Conservation (phyloP, 805 yeast species). For the Pichia exigua region DNA sequence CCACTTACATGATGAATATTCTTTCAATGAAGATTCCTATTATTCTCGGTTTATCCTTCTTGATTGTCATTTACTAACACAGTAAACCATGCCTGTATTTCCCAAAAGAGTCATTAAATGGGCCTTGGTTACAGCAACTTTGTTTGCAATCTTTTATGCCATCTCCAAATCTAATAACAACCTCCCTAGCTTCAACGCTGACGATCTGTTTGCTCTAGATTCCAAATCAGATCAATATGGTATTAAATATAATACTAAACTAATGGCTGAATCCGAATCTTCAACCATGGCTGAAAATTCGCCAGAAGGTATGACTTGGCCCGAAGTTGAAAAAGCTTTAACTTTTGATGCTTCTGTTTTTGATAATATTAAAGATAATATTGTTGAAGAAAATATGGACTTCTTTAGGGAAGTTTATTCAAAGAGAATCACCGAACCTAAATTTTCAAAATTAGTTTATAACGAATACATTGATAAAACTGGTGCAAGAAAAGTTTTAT, state of each 20-base stretch:
- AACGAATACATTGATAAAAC: conserved; percentile 23
- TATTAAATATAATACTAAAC: conserved; percentile 22
- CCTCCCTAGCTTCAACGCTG: conserved; percentile 13
- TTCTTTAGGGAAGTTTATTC: conserved; percentile 28
- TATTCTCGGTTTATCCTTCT: too few relatives aligned
- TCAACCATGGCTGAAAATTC: not conserved
- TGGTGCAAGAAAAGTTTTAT: conserved; percentile 21
- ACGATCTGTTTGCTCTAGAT: conserved; percentile 9
- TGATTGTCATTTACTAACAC: not conserved
- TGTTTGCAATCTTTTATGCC: conserved; percentile 4
- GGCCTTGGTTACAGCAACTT: conserved; percentile 7
- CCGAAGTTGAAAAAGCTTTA: conserved; percentile 20
- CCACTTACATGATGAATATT: too few relatives aligned
- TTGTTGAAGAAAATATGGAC: conserved; percentile 29
- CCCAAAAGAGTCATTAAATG: conserved; percentile 20
- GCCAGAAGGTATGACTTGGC: conserved; percentile 15
- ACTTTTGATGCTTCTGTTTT: conserved; percentile 18
- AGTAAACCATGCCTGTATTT: not conserved
- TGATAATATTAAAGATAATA: conserved; percentile 21
- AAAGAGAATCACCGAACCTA: conserved; percentile 28
- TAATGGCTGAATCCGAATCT: conserved; percentile 19
- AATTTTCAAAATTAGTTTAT: conserved; percentile 26
- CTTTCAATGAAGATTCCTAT: too few relatives aligned
- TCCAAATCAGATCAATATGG: conserved; percentile 14
- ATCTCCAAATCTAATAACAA: conserved; percentile 1